phyloP scores from a whole-genome alignment of 768 basidiomycete genomes.

The Rhodotorula taiwanensis region DNA sequence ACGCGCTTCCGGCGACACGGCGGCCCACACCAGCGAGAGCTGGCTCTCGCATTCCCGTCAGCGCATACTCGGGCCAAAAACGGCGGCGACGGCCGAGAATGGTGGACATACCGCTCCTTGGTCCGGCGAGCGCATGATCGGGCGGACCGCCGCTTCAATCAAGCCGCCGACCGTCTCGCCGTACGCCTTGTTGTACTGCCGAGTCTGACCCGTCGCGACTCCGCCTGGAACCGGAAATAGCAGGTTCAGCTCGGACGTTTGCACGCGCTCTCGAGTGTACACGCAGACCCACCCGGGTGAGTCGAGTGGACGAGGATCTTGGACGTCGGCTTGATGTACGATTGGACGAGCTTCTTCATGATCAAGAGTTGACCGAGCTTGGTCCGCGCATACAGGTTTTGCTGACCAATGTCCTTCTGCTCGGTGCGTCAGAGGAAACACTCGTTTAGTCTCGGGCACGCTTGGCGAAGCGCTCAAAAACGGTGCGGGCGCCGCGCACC shows the following conservation, averaged over 20 bases:
- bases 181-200: constrained; percentile 32
- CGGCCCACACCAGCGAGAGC: constrained; percentile 25
- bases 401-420: background rate
- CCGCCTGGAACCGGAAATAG: no score
- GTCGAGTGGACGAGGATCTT: constrained; percentile 13
- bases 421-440: no score
- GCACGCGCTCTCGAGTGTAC: no score
- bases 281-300: constrained; percentile 24
- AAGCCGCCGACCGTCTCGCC: constrained; percentile 9
- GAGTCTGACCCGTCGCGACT: constrained; percentile 13
- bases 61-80: background rate
- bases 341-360: constrained; percentile 11
- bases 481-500: no score
- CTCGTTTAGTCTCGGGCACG: no score
- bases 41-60: no score
- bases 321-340: constrained; percentile 13
- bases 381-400: constrained; percentile 3
- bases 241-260: no score
- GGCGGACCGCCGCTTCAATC: background rate
- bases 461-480: no score
- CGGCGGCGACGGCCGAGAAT: background rate
- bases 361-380: constrained; percentile 12
- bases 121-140: constrained; percentile 16
- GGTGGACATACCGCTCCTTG: constrained; percentile 10
- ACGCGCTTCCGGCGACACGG: constrained; percentile 1